Evolutionary conservation across 2,329 filamentous ascomycete species (phyloP), one percentile per base, ranked within the genome.

Genomic region (Trichoderma arundinaceum): DNA sequence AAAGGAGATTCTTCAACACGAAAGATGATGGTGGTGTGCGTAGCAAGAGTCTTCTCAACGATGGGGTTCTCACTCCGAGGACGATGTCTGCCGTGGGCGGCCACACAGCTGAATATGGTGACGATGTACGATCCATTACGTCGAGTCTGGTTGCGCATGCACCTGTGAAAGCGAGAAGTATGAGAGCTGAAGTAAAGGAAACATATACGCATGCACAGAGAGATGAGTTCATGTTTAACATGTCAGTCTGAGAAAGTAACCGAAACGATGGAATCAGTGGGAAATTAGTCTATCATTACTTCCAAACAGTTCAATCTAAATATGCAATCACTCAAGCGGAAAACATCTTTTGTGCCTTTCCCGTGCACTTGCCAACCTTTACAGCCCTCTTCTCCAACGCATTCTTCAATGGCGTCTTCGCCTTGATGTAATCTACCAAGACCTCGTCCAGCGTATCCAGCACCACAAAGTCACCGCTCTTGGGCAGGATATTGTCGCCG

Each of bases 401-500:
- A 39, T 83, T 79, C 46, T 82, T 74, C 35, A 88, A 75, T 1
- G 86, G 85, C 59, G 76, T 82, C 60, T 81, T 74, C 4, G 76
- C 74, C 66, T 77, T 68, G 46, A 88, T 79, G 69, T 88, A 87
- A 41, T 75, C 72, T 5, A 79, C 78, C 2, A 87, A 77, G 0
- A 87, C 83, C 70, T 86, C 80, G 49, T 86, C 84, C 72, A 85
- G 80, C 0, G 80, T 81, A 32, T 86, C 84, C 2, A 87, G 77
- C 6, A 77, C 78, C 35, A 80, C 74, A 51, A 83, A 82, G 60
- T 77, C 75, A 32, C 68, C 72, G 7, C 71, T 73, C 0, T 69
- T 48, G n/a, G 74, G 69, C 22, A 88, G 81, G 72, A 89, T 85
- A 71, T 88, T 89, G 70, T 90, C 88, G 13, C 87, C 88, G 2